Evolutionary conservation across 108 stramenopile genomes (phyloP).

Genomic region (Cyclotella choctawhatcheeana): DNA sequence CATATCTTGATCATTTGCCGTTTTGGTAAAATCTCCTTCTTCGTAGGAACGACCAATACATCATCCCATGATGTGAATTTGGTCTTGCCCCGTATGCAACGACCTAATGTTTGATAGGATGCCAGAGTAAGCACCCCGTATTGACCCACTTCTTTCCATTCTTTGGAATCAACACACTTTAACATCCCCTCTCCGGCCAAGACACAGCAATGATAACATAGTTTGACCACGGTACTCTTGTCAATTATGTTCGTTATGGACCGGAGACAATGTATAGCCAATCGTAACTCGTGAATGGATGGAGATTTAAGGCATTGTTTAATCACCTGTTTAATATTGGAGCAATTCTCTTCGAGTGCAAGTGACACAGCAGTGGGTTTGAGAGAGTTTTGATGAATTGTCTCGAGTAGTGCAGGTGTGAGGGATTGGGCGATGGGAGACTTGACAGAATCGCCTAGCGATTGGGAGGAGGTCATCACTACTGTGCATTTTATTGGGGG

Average conservation of each 20-base stretch:
- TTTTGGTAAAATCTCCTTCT: conserved; percentile 17
- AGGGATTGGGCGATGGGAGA: neutral
- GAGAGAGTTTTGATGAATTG: neutral
- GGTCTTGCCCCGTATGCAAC: neutral
- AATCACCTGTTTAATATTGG: neutral
- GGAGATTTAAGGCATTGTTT: neutral
- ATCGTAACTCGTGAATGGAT: neutral
- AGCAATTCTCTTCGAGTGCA: neutral
- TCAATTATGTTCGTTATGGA: neutral
- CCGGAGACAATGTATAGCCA: neutral
- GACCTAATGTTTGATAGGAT: conserved; percentile 34
- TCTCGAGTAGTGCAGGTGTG: neutral
- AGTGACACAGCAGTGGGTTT: neutral
- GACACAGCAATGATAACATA: conserved; percentile 40
- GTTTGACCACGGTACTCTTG: conserved; percentile 17
- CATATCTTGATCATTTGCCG: conserved; percentile 37
- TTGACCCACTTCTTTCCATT: conserved; percentile 4
- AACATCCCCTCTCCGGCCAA: conserved; percentile 25
- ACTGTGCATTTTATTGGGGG: neutral
- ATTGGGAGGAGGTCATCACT: too few species aligned
- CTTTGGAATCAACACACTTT: neutral
- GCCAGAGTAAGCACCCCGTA: conserved; percentile 39
- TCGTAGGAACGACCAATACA: conserved; percentile 6
- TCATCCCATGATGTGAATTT: conserved; percentile 31
- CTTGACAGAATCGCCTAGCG: neutral